Base-by-base conservation (phyloP, 2,329 filamentous ascomycete species). In the Hirsutella thompsonii region DNA sequence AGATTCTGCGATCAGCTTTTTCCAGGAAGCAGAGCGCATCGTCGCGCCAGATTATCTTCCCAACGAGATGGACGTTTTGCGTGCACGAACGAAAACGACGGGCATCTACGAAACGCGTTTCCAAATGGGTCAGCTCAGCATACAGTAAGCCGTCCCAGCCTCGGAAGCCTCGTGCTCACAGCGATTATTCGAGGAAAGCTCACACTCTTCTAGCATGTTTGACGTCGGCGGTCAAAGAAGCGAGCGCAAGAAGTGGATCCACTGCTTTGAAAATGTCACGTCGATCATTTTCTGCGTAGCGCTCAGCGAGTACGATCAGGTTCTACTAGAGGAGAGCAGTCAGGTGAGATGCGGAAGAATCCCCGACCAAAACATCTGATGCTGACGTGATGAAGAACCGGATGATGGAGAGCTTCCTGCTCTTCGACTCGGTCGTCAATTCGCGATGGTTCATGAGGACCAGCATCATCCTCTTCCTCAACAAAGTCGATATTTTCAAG, bases 271-370 rank as follows among this genome's bases (percentile, higher is more conserved):
- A 63, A 96, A 96, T 54, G 92, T 98, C 54, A 98, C 92, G 35
- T 96, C 92, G 4, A 98, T 98, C 62, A 98, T 98, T 52, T 98
- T 98, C 65, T 98, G 92, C 57, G 92, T 98, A 46, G 92, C 92
- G 14, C 68, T 98, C 52, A 96, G 89, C 67, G 92, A 98, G 64
- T 98, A 98, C 60, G 92, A 98, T 57, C 92, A 98, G 65, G 90
- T 95, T 5, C 69, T 98, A 41, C 70, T 98, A 33, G 92, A 98
- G 64, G 92, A 96, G 64, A 94, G 86, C 64, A 95, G 90, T 57
- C 92, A 96, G 72, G 89, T 92, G 75, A 51, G 74, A 39, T 23
- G 13, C 8, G 4, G 13, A 23, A 42, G 10, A 20, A 16, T 4
- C 8, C 6, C 18, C 2, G 26, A n/a, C 18, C 26, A 29, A 20